These are phyloP conservation scores for Euphorbia pulcherrima DNA, from an alignment of 345 rosid genomes.

Conservation along the genomic window DNA sequence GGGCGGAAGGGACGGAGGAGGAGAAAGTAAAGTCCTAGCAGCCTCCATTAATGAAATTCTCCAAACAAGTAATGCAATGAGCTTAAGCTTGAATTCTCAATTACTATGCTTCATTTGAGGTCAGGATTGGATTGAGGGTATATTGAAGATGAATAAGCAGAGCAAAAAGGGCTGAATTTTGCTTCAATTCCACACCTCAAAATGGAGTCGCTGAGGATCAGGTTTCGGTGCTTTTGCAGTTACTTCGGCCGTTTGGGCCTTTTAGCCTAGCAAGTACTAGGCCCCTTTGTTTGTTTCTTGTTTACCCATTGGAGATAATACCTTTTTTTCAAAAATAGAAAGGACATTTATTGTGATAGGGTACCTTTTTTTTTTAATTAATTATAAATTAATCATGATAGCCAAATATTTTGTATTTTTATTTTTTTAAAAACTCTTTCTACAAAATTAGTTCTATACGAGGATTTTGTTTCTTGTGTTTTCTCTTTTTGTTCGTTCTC, in stretches of 20 bases:
- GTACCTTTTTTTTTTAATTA: no score
- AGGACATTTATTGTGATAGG: no score
- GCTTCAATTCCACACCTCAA: slow-evolving; percentile 21
- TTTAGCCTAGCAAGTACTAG: not conserved
- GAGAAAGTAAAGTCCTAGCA: slow-evolving; percentile 53
- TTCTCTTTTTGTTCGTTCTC: no score
- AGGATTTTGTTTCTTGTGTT: no score
- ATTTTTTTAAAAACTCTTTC: no score
- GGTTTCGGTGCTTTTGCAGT: slow-evolving; percentile 7
- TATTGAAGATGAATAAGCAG: not conserved
- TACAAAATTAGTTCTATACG: no score
- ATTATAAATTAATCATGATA: no score
- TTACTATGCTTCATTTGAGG: not conserved
- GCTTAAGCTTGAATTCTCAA: not conserved
- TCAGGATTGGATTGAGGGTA: not conserved
- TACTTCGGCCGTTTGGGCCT: not conserved
- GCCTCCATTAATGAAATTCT: slow-evolving; percentile 52
- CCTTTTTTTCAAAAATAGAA: no score
- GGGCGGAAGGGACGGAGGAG: slow-evolving; percentile 55
- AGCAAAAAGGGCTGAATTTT: not conserved
- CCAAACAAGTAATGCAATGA: not conserved
- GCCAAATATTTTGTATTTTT: no score
- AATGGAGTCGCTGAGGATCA: slow-evolving; percentile 21
- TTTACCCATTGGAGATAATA: not conserved
- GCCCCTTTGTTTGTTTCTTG: not conserved